A percentile compares a stretch with the other conserved stretches of the same genome.
phyloP scores from a whole-genome alignment of 192 early-diverging fungal genomes.

The Neocallimastix lanati region DNA sequence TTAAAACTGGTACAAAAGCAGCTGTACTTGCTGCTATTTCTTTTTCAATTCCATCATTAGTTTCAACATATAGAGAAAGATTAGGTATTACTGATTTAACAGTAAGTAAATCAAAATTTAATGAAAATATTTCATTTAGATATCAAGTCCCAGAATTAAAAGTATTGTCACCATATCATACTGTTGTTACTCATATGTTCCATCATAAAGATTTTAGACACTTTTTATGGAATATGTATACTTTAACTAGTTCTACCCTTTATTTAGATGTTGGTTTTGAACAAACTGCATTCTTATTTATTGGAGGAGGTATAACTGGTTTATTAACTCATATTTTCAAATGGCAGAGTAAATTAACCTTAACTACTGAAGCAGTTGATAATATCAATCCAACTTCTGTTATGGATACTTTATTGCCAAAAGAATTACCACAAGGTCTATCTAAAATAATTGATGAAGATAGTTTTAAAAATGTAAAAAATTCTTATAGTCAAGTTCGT shows the following conservation, averaged over 20 bases:
- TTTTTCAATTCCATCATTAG: background rate
- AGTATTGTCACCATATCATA: background rate
- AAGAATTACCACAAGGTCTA: background rate
- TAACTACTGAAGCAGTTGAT: background rate
- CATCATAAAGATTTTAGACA: background rate
- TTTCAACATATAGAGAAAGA: background rate
- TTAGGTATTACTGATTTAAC: background rate
- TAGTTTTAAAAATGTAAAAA: background rate
- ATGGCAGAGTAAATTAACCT: background rate
- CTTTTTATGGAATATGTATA: background rate
- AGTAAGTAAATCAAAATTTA: background rate
- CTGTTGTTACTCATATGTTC: background rate
- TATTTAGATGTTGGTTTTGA: background rate
- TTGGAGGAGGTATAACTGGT: background rate
- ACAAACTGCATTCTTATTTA: background rate
- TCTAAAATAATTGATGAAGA: background rate
- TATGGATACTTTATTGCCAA: background rate
- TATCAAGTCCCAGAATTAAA: background rate
- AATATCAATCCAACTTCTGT: background rate
- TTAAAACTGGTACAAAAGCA: background rate
- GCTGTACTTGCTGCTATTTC: background rate
- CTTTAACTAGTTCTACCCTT: background rate
- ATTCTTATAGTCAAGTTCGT: background rate
- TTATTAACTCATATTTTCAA: background rate
- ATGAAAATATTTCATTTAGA: background rate